These are phyloP conservation scores for Beta macrorhiza DNA, from an alignment of 179 eudicot species.

Conservation along the genomic window DNA sequence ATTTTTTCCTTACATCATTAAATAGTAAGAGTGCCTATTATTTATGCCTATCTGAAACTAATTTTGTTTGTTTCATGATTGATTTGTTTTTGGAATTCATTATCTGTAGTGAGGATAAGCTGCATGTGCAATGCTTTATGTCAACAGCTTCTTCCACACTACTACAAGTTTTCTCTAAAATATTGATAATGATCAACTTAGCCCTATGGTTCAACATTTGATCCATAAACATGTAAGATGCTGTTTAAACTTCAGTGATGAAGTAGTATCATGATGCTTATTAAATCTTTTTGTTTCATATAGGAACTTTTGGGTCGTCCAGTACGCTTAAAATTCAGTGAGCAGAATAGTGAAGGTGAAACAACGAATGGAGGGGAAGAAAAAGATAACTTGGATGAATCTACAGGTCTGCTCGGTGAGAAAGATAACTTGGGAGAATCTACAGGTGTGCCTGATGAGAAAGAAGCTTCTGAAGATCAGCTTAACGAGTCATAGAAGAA, in stretches of 20 bases:
- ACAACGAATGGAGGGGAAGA: constrained; percentile 18
- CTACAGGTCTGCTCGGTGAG: constrained; percentile 24
- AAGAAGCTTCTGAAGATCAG: constrained; percentile 33
- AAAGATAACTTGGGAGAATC: constrained; percentile 29
- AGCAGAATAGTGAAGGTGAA: constrained; percentile 36
- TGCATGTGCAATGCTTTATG: background rate
- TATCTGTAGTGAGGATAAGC: background rate
- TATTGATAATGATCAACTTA: background rate
- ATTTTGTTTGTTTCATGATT: background rate
- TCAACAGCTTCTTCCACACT: background rate
- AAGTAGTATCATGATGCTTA: constrained; percentile 2
- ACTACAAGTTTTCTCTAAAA: background rate
- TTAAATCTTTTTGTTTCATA: background rate
- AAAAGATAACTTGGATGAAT: constrained; percentile 25
- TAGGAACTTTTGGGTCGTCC: constrained; percentile 84
- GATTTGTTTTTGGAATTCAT: background rate
- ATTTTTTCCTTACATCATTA: background rate
- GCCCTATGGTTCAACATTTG: background rate
- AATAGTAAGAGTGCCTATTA: background rate
- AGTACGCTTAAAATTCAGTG: constrained; percentile 56
- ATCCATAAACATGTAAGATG: background rate
- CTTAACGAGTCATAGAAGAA: constrained; percentile 35
- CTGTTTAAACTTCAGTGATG: background rate
- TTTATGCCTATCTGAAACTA: background rate
- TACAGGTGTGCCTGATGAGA: constrained; percentile 29